Conservation (phyloP, 768 basidiomycete species). For the Termitomyces sp. region DNA sequence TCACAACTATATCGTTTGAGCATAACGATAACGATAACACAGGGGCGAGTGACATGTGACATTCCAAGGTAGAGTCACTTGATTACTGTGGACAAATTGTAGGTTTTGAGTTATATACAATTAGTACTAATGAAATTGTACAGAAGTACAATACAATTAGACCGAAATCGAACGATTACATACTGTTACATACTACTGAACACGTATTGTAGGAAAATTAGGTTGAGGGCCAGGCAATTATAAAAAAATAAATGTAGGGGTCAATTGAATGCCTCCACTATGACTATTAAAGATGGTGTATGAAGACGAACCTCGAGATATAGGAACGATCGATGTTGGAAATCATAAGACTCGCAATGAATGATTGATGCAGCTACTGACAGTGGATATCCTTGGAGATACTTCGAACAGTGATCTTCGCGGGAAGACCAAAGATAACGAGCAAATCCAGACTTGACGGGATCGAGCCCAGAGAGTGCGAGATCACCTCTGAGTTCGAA, state of each 20-base stretch:
- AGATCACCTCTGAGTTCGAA: slow-evolving; percentile 11
- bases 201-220: not conserved
- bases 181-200: too few relatives aligned
- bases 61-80: not conserved
- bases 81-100: too few relatives aligned
- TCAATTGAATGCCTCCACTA: not conserved
- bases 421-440: not conserved
- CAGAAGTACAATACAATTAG: not conserved
- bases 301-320: not conserved
- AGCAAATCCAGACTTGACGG: not conserved
- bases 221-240: not conserved
- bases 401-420: not conserved
- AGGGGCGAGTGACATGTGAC: too few relatives aligned
- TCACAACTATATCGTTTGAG: not conserved
- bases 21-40: not conserved
- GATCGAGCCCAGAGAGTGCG: not conserved
- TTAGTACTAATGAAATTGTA: too few relatives aligned
- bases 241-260: not conserved
- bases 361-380: not conserved
- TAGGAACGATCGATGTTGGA: not conserved
- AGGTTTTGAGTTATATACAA: not conserved
- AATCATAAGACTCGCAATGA: too few relatives aligned
- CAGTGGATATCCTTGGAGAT: not conserved
- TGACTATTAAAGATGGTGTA: not conserved
- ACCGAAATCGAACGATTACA: too few relatives aligned